Base-by-base conservation (phyloP, 805 yeast genomes). In the Saturnispora bothae region DNA sequence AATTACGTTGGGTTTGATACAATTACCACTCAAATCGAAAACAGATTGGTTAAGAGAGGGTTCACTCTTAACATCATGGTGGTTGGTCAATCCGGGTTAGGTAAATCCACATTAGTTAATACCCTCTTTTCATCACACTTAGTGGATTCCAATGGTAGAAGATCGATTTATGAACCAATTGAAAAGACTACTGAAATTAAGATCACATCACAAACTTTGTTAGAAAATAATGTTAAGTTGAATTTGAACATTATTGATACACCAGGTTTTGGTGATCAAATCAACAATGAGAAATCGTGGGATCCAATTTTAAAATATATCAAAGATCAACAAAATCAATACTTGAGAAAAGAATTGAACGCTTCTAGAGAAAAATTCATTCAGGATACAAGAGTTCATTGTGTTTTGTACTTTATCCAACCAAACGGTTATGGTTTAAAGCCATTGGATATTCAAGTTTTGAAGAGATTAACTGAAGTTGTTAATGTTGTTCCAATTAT, bases 201-300 rank as follows among this genome's bases (percentile, higher is more conserved):
- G 46, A 78, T 78, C 20, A 68, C 77, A 21, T 60, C 72, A n/a
- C 88, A 80, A 44, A 68, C 71, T 14, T 68, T 92, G 47, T 61
- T 76, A 41, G 98, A 92, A 62, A 86, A 85, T 58, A 83, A 82
- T 47, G 97, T 92, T 41, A 76, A 78, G 45, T 73, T 92, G 57
- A 80, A 80, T 52, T 65, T 92, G 46, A 88, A 85, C 51, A 77
- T 92, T 40, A 83, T 92, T 55, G 98, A 92, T 58, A 92, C 98
- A 3, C 97, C 97, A 16, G 97, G 97, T 13, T 92, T 85, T 66
- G 97, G 96, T 28, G 98, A 92, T 67, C 95, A 83, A 63, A 82
- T 92, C 48, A 83, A 86, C 65, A 88, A 88, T 61, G 94, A 83
- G 52, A 83, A 81, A 61, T 86, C 94, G 62, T 89, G 96, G 96